Base-by-base conservation (phyloP, 106 monocot species). In the Vanilla planifolia region DNA sequence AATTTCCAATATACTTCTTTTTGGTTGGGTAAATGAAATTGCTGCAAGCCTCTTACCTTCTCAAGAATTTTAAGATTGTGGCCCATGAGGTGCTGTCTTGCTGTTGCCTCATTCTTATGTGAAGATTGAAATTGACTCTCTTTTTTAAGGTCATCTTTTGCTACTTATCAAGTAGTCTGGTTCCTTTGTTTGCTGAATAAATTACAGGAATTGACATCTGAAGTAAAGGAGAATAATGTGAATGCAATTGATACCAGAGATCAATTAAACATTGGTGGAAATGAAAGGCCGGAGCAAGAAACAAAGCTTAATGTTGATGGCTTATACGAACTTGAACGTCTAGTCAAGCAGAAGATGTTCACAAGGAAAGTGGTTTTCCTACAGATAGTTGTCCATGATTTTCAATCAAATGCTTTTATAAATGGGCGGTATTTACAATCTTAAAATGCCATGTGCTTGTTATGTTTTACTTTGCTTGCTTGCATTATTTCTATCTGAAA, bases 261-360 rank as follows among this genome's bases (percentile, higher is more conserved):
- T 9, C n/a, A 14, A 53, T 29, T 53, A n/a, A 2, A 16, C 30
- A 6, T 15, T 53, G 53, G 16, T 53, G 29, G n/a, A 53, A 30
- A 16, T 30, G 53, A 16, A 16, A n/a, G 4, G 15, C 4, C 27
- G 15, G 30, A 53, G 53, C 53, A 53, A 53, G 53, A 7, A n/a
- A 1, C 22, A 30, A 57, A 28, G 33, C 20, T 9, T 57, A 3
- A 10, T 9, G 20, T 2, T 21, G 57, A 57, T 57, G 35, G 48
- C 39, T 36, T 76, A 48, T 61, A 25, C 48, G 68, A 68, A 33
- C 43, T 81, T 43, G 81, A 81, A 53, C 51, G 68, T 55, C 59
- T 71, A 48, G 22, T 81, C 51, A 76, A 81, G 55, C 58, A 73
- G 68, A 81, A 69, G 62, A 76, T 60, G 0, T 81, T 81, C 52